Percentiles rank a stretch among this genome's conserved stretches.
phyloP scores from a whole-genome alignment of 495 filamentous ascomycete genomes.

The Neurospora sp. region DNA sequence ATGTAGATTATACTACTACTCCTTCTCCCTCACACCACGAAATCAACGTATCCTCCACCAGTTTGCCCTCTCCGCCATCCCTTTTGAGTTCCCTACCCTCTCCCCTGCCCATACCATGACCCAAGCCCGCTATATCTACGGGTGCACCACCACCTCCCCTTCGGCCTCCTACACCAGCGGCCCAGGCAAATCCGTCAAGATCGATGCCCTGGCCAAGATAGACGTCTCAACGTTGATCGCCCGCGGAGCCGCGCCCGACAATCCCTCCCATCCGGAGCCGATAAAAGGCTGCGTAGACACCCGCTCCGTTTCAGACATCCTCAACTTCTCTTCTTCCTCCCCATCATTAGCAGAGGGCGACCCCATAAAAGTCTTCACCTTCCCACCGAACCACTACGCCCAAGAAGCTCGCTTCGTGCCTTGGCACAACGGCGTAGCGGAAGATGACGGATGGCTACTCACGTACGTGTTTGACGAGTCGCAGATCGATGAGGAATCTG shows the following conservation, averaged over 20 bases:
- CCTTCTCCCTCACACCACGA: slow-evolving; percentile 30
- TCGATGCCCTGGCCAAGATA: slow-evolving; percentile 50
- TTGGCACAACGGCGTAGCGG: slow-evolving; percentile 23
- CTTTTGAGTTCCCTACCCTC: slow-evolving; percentile 54
- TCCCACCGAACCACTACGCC: slow-evolving; percentile 48
- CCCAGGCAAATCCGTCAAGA: slow-evolving; percentile 47
- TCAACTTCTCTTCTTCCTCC: slow-evolving; percentile 11
- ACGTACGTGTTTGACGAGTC: slow-evolving; percentile 48
- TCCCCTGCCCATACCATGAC: slow-evolving; percentile 42
- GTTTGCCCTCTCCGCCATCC: slow-evolving; percentile 49
- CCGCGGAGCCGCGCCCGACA: slow-evolving; percentile 17
- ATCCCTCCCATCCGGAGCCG: slow-evolving; percentile 5
- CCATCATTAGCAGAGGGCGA: slow-evolving; percentile 31
- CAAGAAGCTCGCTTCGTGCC: slow-evolving; percentile 57
- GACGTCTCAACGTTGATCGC: slow-evolving; percentile 40
- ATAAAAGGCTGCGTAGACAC: slow-evolving; percentile 7
- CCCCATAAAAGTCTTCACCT: slow-evolving; percentile 45
- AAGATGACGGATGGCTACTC: slow-evolving; percentile 52
- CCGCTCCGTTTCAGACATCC: slow-evolving; percentile 14
- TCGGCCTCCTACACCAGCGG: slow-evolving; percentile 36
- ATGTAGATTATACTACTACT: slow-evolving; percentile 57
- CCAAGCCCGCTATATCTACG: slow-evolving; percentile 44
- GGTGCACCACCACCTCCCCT: slow-evolving; percentile 32
- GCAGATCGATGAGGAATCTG: slow-evolving; percentile 36
- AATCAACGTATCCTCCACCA: slow-evolving; percentile 39